Evolutionary conservation across 1,284 basidiomycete species (phyloP).

Genomic region (Coniophora puteana): DNA sequence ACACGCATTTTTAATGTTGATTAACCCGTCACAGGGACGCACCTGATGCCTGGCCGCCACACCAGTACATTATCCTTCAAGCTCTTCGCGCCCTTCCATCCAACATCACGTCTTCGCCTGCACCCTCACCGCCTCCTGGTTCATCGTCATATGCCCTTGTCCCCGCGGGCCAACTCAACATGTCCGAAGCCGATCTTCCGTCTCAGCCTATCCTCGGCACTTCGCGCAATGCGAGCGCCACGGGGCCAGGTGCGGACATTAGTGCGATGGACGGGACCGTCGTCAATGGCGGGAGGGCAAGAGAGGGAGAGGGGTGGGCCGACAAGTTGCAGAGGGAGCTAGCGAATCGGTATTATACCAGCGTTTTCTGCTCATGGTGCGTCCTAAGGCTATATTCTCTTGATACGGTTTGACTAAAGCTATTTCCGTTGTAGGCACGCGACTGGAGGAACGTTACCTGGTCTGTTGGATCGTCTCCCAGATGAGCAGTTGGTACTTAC

Average conservation of each 20-base stretch:
- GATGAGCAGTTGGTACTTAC: constrained; percentile 74
- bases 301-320: constrained; percentile 64
- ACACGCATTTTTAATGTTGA: not conserved
- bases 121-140: constrained; percentile 45
- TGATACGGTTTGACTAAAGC: constrained; percentile 11
- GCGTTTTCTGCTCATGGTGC: constrained; percentile 86
- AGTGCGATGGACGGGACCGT: constrained; percentile 59
- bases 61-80: constrained; percentile 78
- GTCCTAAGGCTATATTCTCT: constrained; percentile 26
- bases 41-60: constrained; percentile 81
- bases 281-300: constrained; percentile 70
- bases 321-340: constrained; percentile 63
- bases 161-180: constrained; percentile 70
- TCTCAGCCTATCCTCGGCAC: constrained; percentile 51
- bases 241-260: constrained; percentile 55
- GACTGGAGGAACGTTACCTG: constrained; percentile 79
- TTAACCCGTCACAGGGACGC: constrained; percentile 70
- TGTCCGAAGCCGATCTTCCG: constrained; percentile 65
- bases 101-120: constrained; percentile 53
- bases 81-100: constrained; percentile 72
- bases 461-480: constrained; percentile 65
- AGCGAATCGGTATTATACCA: constrained; percentile 79
- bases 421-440: constrained; percentile 44
- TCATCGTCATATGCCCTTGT: constrained; percentile 66
- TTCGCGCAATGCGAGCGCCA: constrained; percentile 46